A percentile compares a stretch with the other conserved stretches of the same genome.
These are phyloP conservation scores for Alternaria ethzedia DNA, from an alignment of 2,329 filamentous ascomycete genomes.

Conservation along the genomic window DNA sequence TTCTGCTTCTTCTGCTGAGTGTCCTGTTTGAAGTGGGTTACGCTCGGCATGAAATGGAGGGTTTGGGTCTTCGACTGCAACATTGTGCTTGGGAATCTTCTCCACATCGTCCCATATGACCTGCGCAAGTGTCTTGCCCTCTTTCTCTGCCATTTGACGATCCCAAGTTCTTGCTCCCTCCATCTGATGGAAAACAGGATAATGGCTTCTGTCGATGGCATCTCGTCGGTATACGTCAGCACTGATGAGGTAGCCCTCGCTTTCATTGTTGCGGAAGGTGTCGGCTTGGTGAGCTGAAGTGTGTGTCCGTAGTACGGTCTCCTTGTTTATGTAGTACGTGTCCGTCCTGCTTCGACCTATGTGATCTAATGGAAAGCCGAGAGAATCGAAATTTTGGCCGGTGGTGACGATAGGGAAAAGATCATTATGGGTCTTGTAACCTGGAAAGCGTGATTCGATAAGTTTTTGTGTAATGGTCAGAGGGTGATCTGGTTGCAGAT, in stretches of 20 bases:
- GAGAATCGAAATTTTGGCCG: slow-evolving; percentile 92
- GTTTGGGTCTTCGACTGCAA: slow-evolving; percentile 83
- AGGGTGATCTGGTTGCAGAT: slow-evolving; percentile 89
- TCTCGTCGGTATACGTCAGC: slow-evolving; percentile 96
- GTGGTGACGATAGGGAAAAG: slow-evolving; percentile 85
- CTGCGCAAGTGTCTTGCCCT: slow-evolving; percentile 58
- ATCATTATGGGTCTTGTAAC: slow-evolving; percentile 77
- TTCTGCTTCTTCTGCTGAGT: slow-evolving; percentile 78
- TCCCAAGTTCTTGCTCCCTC: slow-evolving; percentile 93
- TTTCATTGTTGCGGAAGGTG: slow-evolving; percentile 74
- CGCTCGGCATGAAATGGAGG: slow-evolving; percentile 76
- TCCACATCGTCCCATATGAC: slow-evolving; percentile 74
- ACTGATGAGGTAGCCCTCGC: slow-evolving; percentile 83
- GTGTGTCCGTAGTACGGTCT: slow-evolving; percentile 87
- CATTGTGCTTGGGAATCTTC: slow-evolving; percentile 72
- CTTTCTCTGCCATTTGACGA: slow-evolving; percentile 62
- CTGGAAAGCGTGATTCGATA: slow-evolving; percentile 86
- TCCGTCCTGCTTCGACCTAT: slow-evolving; percentile 86
- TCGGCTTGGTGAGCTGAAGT: slow-evolving; percentile 92
- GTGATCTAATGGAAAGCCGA: slow-evolving; percentile 88
- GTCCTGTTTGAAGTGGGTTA: slow-evolving; percentile 83
- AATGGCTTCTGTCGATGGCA: slow-evolving; percentile 93
- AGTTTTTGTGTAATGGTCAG: slow-evolving; percentile 88
- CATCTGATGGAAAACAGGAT: slow-evolving; percentile 99
- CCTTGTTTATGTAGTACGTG: slow-evolving; percentile 91